Evolutionary conservation across 805 yeast species (phyloP).

Genomic region (Wickerhamia fluorescens): DNA sequence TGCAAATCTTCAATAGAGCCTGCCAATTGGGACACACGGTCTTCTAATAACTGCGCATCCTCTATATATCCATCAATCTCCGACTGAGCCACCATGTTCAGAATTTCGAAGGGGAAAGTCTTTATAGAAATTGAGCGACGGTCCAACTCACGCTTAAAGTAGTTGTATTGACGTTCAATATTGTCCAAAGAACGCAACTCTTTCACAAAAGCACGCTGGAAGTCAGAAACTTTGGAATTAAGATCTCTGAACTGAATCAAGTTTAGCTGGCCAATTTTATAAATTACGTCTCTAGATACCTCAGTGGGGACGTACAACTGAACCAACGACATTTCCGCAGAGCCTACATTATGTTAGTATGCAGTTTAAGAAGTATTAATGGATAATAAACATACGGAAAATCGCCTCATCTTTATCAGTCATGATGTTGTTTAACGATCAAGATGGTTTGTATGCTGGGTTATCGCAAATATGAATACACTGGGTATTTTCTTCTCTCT

Average conservation of each 20-base stretch:
- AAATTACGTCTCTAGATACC: constrained; percentile 78
- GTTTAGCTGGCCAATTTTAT: constrained; percentile 81
- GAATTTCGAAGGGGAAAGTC: constrained; percentile 28
- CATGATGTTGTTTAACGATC: no score
- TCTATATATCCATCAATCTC: constrained; percentile 67
- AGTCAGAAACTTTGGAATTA: constrained; percentile 70
- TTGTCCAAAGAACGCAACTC: constrained; percentile 82
- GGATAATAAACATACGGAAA: constrained; percentile 30
- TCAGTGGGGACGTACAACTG: constrained; percentile 91
- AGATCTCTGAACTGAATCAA: constrained; percentile 80
- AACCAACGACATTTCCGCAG: constrained; percentile 95
- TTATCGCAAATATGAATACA: no score
- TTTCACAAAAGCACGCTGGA: constrained; percentile 86
- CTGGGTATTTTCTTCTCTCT: not conserved
- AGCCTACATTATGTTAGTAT: constrained; percentile 37
- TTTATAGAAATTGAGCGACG: constrained; percentile 37
- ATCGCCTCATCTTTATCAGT: constrained; percentile 37
- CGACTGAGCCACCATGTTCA: constrained; percentile 35
- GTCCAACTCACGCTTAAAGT: constrained; percentile 41
- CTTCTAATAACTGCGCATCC: constrained; percentile 62
- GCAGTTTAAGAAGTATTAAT: not conserved
- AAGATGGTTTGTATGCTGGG: no score
- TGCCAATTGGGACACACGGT: constrained; percentile 63
- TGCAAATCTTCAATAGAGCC: constrained; percentile 61
- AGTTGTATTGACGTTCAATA: constrained; percentile 68